phyloP scores from a whole-genome alignment of 2,329 filamentous ascomycete genomes.

The Talaromyces sp. region DNA sequence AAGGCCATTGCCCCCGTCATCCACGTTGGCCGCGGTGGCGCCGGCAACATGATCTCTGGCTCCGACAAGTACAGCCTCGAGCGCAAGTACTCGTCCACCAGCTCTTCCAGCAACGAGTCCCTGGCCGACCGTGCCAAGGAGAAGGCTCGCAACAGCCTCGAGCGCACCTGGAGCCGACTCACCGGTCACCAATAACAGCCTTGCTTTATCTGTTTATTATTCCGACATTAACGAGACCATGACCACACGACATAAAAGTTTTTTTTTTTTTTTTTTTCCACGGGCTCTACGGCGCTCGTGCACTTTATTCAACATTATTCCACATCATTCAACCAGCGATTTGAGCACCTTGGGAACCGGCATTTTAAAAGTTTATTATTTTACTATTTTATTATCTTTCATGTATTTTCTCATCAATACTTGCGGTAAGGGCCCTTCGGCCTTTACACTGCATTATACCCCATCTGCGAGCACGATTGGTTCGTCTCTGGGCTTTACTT shows the following conservation, averaged over 20 bases:
- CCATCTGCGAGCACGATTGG: constrained; percentile 1
- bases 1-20: constrained; percentile 55
- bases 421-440: constrained; percentile 4
- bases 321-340: neutral
- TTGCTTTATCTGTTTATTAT: neutral
- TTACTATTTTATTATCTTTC: neutral
- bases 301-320: neutral
- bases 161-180: constrained; percentile 38
- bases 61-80: constrained; percentile 20
- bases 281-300: neutral
- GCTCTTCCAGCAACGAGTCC: constrained; percentile 31
- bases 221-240: neutral
- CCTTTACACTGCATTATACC: constrained; percentile 12
- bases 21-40: constrained; percentile 59
- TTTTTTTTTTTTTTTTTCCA: neutral
- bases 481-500: constrained; percentile 1
- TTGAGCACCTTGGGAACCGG: neutral
- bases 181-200: constrained; percentile 10
- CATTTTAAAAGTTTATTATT: neutral
- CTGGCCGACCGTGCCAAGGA: constrained; percentile 29
- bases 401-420: neutral
- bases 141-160: constrained; percentile 30
- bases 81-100: constrained; percentile 33
- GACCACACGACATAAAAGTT: constrained; percentile 5
- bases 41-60: constrained; percentile 47